These are phyloP conservation scores for Croton laevigatus DNA, from an alignment of 441 rosid species.

Conservation along the genomic window DNA sequence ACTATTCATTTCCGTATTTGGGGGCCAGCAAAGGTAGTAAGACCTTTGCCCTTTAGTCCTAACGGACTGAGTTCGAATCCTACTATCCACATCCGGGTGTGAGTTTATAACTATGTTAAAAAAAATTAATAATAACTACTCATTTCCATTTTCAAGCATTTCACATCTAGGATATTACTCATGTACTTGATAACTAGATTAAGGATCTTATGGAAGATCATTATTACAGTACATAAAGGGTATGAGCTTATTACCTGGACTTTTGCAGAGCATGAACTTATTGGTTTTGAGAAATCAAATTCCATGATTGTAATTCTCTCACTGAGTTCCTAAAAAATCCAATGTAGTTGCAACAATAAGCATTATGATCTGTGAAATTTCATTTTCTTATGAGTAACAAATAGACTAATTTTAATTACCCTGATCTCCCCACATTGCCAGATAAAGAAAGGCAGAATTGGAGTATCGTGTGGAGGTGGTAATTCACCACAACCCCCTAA, in stretches of 20 bases:
- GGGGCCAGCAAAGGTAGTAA: too few relatives aligned
- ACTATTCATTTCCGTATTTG: not conserved
- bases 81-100: too few relatives aligned
- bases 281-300: slow-evolving; percentile 67
- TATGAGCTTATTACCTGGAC: slow-evolving; percentile 44
- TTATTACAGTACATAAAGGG: not conserved
- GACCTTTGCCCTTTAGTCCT: too few relatives aligned
- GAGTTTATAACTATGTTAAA: too few relatives aligned
- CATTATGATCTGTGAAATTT: not conserved
- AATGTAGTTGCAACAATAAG: slow-evolving; percentile 17
- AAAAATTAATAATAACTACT: too few relatives aligned
- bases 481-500: slow-evolving; percentile 81
- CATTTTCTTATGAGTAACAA: not conserved
- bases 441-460: slow-evolving; percentile 64
- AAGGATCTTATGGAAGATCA: not conserved
- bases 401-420: slow-evolving; percentile 36
- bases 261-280: slow-evolving; percentile 59
- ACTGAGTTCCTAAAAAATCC: slow-evolving; percentile 63
- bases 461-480: slow-evolving; percentile 55
- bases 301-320: slow-evolving; percentile 64
- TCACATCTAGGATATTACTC: not conserved
- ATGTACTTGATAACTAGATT: not conserved
- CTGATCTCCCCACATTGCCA: slow-evolving; percentile 93
- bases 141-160: not conserved
- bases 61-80: too few relatives aligned